These are phyloP conservation scores for Wickerhamia fluorescens DNA, from an alignment of 805 yeast genomes.

Conservation along the genomic window DNA sequence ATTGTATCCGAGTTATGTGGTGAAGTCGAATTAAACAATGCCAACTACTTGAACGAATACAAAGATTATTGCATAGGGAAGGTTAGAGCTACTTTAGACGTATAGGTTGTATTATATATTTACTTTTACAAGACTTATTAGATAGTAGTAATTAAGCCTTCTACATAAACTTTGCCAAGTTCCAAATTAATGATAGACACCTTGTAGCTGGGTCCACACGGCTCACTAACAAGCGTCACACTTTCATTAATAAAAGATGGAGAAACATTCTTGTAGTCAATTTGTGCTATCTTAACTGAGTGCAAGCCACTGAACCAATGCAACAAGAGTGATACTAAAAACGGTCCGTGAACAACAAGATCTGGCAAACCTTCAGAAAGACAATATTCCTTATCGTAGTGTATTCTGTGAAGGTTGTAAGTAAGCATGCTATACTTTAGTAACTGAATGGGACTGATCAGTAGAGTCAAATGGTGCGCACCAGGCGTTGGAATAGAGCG, in stretches of 20 bases:
- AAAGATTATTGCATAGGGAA: slow-evolving; percentile 38
- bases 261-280: slow-evolving; percentile 43
- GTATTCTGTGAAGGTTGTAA: slow-evolving; percentile 80
- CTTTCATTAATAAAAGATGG: slow-evolving; percentile 43
- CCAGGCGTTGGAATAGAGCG: too few species aligned
- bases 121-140: neutral
- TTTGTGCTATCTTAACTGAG: slow-evolving; percentile 15
- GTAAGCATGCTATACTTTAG: slow-evolving; percentile 69
- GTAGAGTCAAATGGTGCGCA: slow-evolving; percentile 10
- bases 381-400: slow-evolving; percentile 58
- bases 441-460: slow-evolving; percentile 37
- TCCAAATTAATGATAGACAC: neutral
- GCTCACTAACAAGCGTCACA: slow-evolving; percentile 10
- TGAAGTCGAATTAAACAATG: slow-evolving; percentile 25
- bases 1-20: slow-evolving; percentile 31
- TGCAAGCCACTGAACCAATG: slow-evolving; percentile 36
- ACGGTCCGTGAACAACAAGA: slow-evolving; percentile 75
- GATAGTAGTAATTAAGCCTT: slow-evolving; percentile 2
- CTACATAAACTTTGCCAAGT: slow-evolving; percentile 3
- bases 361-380: slow-evolving; percentile 53
- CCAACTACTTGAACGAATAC: slow-evolving; percentile 29
- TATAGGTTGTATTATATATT: slow-evolving; percentile 2
- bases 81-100: slow-evolving; percentile 27
- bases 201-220: too few species aligned
- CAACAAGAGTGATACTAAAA: slow-evolving; percentile 54